A percentile compares a stretch with the other conserved stretches of the same genome.
phyloP scores from a whole-genome alignment of 2,329 filamentous ascomycete genomes.

The Fusarium bulbicola region DNA sequence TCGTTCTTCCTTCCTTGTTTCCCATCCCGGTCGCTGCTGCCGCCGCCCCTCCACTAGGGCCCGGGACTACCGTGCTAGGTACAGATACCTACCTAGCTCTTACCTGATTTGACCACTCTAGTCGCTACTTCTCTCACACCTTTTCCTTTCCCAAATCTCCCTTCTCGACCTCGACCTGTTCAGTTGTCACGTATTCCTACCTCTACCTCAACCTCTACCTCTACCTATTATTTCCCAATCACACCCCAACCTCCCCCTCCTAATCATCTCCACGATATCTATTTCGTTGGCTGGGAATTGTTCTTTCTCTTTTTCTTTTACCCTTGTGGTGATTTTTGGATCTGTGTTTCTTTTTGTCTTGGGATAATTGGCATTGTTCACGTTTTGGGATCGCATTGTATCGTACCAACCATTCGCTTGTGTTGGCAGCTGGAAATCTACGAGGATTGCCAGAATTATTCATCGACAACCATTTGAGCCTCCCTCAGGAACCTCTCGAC shows the following conservation, averaged over 20 bases:
- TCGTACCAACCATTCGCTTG: constrained; percentile 12
- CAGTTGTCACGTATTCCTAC: constrained; percentile 31
- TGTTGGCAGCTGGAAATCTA: constrained; percentile 6
- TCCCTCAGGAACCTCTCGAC: constrained; percentile 16
- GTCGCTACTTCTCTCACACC: constrained; percentile 28
- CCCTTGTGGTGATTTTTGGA: constrained; percentile 21
- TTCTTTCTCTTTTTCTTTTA: constrained; percentile 10
- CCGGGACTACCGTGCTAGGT: constrained; percentile 37
- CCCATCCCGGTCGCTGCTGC: constrained; percentile 38
- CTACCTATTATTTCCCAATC: constrained; percentile 26
- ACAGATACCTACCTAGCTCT: constrained; percentile 37
- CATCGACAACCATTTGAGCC: constrained; percentile 23
- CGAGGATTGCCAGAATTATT: constrained; percentile 4
- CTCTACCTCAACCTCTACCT: background rate
- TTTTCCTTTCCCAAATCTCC: constrained; percentile 19
- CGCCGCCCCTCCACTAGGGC: constrained; percentile 33
- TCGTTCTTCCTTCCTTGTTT: constrained; percentile 32
- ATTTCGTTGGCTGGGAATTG: constrained; percentile 17
- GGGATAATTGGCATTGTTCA: constrained; percentile 29
- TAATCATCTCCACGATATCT: constrained; percentile 19
- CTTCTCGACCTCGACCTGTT: constrained; percentile 32
- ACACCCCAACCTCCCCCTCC: constrained; percentile 33
- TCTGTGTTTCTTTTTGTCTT: constrained; percentile 30
- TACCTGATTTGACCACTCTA: constrained; percentile 34
- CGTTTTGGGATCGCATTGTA: constrained; percentile 16